Evolutionary conservation across 345 rosid species (phyloP).

Genomic region (Anacardium occidentale): DNA sequence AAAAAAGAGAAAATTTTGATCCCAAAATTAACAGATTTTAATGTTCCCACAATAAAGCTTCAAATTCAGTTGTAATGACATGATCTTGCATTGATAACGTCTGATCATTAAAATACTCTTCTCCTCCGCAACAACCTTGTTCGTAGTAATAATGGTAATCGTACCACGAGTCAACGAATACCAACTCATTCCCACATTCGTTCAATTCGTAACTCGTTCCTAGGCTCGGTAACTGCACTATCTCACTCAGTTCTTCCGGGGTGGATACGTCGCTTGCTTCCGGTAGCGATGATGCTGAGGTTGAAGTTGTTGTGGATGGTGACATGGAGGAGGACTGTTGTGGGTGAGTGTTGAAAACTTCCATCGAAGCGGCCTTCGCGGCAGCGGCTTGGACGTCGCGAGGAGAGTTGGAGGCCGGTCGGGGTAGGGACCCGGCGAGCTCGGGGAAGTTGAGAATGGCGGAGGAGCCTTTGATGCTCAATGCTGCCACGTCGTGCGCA

Average conservation of each 20-base stretch:
- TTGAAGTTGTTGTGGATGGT: conserved; percentile 2
- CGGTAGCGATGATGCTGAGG: conserved; percentile 26
- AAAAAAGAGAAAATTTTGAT: no score
- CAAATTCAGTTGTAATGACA: conserved; percentile 35
- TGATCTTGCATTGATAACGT: conserved; percentile 32
- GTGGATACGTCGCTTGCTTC: conserved; percentile 42
- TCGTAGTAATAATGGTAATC: conserved; percentile 32
- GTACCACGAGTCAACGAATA: conserved; percentile 57
- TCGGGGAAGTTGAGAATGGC: conserved; percentile 89
- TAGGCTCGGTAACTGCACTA: conserved; percentile 76
- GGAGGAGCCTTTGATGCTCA: conserved; percentile 74
- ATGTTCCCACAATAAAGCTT: conserved; percentile 41
- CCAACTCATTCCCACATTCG: conserved; percentile 54
- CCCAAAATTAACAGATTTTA: conserved; percentile 21
- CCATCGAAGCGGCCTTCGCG: conserved; percentile 80
- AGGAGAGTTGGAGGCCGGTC: conserved; percentile 70
- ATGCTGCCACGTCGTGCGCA: conserved; percentile 96
- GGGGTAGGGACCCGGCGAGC: conserved; percentile 66
- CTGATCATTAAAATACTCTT: conserved; percentile 44
- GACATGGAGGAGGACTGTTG: not conserved
- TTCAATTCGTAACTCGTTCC: conserved; percentile 47
- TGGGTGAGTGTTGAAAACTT: conserved; percentile 11
- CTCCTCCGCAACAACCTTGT: conserved; percentile 27
- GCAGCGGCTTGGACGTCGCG: conserved; percentile 96
- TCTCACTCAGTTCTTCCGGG: conserved; percentile 74